These are phyloP conservation scores for Turnera subulata DNA, from an alignment of 345 rosid genomes.

Conservation along the genomic window DNA sequence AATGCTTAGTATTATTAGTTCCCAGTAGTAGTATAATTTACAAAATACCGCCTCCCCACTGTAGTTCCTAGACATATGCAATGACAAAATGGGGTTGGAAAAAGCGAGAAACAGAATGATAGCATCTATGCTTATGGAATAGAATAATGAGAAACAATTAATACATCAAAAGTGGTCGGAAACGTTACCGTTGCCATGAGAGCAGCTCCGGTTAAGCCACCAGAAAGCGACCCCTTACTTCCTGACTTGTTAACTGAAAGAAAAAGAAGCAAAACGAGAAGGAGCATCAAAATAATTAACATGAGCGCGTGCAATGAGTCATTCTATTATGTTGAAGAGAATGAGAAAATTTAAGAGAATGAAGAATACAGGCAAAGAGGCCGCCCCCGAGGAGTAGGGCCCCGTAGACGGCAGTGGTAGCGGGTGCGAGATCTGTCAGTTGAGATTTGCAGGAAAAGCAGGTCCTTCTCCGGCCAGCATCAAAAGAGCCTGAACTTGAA, in stretches of 20 bases:
- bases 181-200: constrained; percentile 65
- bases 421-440: constrained; percentile 58
- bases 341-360: too few relatives aligned
- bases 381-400: constrained; percentile 66
- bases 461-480: constrained; percentile 5
- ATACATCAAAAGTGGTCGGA: background rate
- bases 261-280: background rate
- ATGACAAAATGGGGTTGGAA: too few relatives aligned
- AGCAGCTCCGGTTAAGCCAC: constrained; percentile 70
- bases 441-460: constrained; percentile 47
- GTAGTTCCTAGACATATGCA: too few relatives aligned
- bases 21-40: too few relatives aligned
- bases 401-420: constrained; percentile 64
- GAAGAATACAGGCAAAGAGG: constrained; percentile 61
- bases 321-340: background rate
- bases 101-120: too few relatives aligned
- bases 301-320: background rate
- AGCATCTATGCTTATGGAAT: too few relatives aligned
- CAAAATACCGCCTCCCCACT: too few relatives aligned
- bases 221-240: constrained; percentile 76
- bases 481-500: too few relatives aligned
- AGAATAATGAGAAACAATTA: background rate
- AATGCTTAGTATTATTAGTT: too few relatives aligned
- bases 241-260: constrained; percentile 55
- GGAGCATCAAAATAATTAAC: background rate